A percentile compares a stretch with the other conserved stretches of the same genome.
phyloP scores from a whole-genome alignment of 495 filamentous ascomycete species.

The Poronia punctata region DNA sequence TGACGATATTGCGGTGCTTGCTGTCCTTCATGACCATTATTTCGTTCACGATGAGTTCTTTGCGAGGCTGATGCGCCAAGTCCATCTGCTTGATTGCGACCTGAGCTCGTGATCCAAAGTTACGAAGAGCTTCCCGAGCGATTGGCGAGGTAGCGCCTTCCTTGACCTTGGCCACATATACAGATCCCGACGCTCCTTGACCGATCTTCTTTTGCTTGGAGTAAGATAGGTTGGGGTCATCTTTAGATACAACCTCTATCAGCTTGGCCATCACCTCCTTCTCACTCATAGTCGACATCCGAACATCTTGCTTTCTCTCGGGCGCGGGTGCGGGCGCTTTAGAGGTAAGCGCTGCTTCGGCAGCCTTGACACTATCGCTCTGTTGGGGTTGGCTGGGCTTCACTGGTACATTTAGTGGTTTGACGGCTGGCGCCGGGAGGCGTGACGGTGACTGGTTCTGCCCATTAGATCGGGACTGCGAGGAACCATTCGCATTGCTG shows the following conservation, averaged over 20 bases:
- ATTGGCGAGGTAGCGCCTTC: slow-evolving; percentile 60
- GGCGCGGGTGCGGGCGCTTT: slow-evolving; percentile 51
- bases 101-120: slow-evolving; percentile 65
- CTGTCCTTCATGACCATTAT: slow-evolving; percentile 99
- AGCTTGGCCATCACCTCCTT: slow-evolving; percentile 93
- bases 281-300: slow-evolving; percentile 97
- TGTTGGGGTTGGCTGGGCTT: slow-evolving; percentile 57
- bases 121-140: slow-evolving; percentile 58
- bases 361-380: slow-evolving; percentile 64
- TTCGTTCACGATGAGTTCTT: slow-evolving; percentile 98
- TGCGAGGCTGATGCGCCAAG: slow-evolving; percentile 89
- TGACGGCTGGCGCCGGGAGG: slow-evolving; percentile 61
- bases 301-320: slow-evolving; percentile 75
- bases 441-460: slow-evolving; percentile 46
- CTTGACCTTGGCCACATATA: slow-evolving; percentile 93
- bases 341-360: slow-evolving; percentile 71
- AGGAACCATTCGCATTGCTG: slow-evolving; percentile 20
- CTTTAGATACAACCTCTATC: slow-evolving; percentile 84
- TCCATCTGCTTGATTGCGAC: slow-evolving; percentile 99
- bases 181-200: slow-evolving; percentile 93
- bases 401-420: slow-evolving; percentile 82
- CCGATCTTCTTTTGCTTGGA: slow-evolving; percentile 99
- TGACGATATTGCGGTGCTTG: slow-evolving; percentile 96
- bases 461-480: slow-evolving; percentile 24
- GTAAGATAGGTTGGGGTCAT: slow-evolving; percentile 85